phyloP scores from a whole-genome alignment of 2,329 filamentous ascomycete species.

The Venturia oleaginea region DNA sequence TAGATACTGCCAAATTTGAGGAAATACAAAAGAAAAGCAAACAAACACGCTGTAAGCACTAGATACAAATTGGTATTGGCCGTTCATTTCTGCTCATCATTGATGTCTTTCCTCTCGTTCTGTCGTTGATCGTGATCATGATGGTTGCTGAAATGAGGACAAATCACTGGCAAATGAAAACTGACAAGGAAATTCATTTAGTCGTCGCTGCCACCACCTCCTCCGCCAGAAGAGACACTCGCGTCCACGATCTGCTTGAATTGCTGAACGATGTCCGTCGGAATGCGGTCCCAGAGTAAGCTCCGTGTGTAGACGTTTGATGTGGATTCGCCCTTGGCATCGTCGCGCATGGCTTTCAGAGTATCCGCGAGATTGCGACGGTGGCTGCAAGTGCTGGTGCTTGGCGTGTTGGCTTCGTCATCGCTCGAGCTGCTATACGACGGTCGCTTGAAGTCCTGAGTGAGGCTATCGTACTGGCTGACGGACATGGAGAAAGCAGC shows the following conservation, averaged over 20 bases:
- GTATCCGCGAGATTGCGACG: constrained; percentile 72
- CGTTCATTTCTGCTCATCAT: background rate
- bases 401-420: constrained; percentile 28
- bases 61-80: background rate
- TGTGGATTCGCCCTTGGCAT: constrained; percentile 58
- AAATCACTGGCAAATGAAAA: constrained; percentile 1
- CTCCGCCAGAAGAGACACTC: constrained; percentile 29
- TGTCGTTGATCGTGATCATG: background rate
- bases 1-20: constrained; percentile 1
- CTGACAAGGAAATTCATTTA: constrained; percentile 2
- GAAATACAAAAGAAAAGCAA: background rate
- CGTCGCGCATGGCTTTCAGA: constrained; percentile 66
- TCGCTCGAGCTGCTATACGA: constrained; percentile 33
- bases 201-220: constrained; percentile 5
- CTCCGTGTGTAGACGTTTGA: constrained; percentile 90
- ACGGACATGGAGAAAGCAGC: constrained; percentile 80
- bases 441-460: constrained; percentile 56
- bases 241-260: constrained; percentile 88
- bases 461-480: constrained; percentile 81
- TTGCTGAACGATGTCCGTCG: constrained; percentile 80
- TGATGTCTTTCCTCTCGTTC: background rate
- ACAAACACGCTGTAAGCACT: background rate
- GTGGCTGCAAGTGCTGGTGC: constrained; percentile 43
- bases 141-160: background rate
- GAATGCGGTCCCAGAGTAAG: constrained; percentile 89